Conservation (phyloP, 1,139 yeast species). For the Lodderomyces metapsilosis region DNA sequence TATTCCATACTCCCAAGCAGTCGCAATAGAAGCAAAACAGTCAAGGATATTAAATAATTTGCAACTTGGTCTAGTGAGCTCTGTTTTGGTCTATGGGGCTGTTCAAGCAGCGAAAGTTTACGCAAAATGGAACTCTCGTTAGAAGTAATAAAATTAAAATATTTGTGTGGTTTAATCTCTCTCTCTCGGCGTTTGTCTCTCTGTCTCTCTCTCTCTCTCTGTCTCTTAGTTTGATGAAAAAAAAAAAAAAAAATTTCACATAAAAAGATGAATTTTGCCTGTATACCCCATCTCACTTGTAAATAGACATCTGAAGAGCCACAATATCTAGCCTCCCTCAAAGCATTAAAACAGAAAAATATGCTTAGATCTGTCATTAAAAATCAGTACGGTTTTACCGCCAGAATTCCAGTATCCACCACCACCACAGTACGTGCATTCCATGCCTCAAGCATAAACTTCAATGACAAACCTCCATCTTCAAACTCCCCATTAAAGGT, state of each 20-base stretch:
- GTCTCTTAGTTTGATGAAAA: no score
- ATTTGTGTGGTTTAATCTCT: constrained; percentile 1
- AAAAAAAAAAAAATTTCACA: background rate
- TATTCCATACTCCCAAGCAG: constrained; percentile 72
- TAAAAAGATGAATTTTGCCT: background rate
- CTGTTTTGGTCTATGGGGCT: constrained; percentile 14
- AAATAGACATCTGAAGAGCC: background rate
- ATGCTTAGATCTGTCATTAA: constrained; percentile 3
- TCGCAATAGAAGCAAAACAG: constrained; percentile 53
- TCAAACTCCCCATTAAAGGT: constrained; percentile 76
- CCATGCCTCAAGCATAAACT: constrained; percentile 11
- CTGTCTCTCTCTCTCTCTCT: no score
- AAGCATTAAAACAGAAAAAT: no score
- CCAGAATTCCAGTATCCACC: background rate
- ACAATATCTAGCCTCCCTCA: no score
- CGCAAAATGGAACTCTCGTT: constrained; percentile 1
- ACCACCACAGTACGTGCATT: constrained; percentile 11
- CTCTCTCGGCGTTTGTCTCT: no score
- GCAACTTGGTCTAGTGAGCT: constrained; percentile 22
- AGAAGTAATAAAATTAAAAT: no score
- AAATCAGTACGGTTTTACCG: background rate
- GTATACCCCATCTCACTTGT: constrained; percentile 1
- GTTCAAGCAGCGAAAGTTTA: constrained; percentile 7
- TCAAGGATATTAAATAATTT: constrained; percentile 37
- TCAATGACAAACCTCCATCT: constrained; percentile 18